phyloP scores from a whole-genome alignment of 2,329 filamentous ascomycete species.

The Neoascochyta sp. region DNA sequence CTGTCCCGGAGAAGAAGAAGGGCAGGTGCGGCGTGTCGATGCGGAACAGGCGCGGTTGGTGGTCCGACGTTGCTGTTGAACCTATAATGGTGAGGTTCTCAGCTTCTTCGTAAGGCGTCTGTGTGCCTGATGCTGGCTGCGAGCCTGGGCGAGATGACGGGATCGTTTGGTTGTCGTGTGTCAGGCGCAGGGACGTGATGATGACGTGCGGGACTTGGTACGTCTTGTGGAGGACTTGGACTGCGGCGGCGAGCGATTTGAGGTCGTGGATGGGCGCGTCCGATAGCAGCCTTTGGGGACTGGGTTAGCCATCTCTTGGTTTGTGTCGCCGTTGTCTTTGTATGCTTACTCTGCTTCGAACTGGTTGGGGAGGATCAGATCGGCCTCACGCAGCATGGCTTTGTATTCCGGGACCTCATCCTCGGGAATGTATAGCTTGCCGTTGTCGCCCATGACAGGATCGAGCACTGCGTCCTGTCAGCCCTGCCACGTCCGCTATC shows the following conservation, averaged over 20 bases:
- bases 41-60: constrained; percentile 76
- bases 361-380: constrained; percentile 92
- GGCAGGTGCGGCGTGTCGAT: constrained; percentile 83
- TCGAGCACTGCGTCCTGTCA: constrained; percentile 64
- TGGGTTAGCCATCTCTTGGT: constrained; percentile 2
- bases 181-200: constrained; percentile 81
- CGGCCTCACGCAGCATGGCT: constrained; percentile 71
- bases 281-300: constrained; percentile 64
- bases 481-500: neutral
- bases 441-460: constrained; percentile 97
- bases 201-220: constrained; percentile 83
- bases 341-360: constrained; percentile 95
- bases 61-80: constrained; percentile 63
- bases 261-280: constrained; percentile 79
- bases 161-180: constrained; percentile 48
- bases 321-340: too few species aligned
- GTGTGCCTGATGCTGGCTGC: constrained; percentile 27
- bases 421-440: constrained; percentile 82
- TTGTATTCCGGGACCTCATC: constrained; percentile 92
- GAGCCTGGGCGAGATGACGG: constrained; percentile 29
- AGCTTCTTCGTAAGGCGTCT: constrained; percentile 20
- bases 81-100: constrained; percentile 67
- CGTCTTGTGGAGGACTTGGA: constrained; percentile 70
- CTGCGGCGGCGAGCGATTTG: constrained; percentile 66
- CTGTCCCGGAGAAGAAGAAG: constrained; percentile 93